Evolutionary conservation across 441 rosid species (phyloP).

Genomic region (Theobroma grandiflorum): DNA sequence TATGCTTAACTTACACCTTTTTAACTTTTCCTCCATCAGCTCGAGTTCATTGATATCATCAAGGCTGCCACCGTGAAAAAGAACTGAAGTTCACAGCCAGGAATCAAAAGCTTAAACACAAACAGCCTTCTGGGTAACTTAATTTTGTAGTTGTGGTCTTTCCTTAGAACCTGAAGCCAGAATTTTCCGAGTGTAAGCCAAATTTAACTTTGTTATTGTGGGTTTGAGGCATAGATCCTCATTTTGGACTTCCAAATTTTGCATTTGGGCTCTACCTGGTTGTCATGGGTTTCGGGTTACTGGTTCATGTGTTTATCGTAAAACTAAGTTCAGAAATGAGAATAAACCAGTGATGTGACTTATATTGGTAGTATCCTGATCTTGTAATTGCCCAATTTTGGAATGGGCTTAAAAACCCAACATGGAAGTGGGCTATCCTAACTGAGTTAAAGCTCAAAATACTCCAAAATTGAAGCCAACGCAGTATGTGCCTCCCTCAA

Average conservation of each 20-base stretch:
- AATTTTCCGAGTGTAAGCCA: not conserved
- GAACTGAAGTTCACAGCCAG: constrained; percentile 31
- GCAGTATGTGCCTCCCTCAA: no score
- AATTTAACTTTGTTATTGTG: not conserved
- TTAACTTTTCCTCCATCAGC: constrained; percentile 39
- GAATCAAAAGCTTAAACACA: not conserved
- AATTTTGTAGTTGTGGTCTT: not conserved
- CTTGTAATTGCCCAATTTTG: not conserved
- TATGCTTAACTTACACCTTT: not conserved
- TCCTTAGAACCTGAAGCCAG: not conserved
- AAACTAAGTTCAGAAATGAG: not conserved
- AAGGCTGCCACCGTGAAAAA: constrained; percentile 63
- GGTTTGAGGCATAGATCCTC: constrained; percentile 16
- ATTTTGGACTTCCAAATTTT: not conserved
- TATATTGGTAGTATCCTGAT: not conserved
- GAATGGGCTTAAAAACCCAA: not conserved
- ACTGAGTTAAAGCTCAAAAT: not conserved
- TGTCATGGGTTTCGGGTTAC: not conserved
- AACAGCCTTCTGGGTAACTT: not conserved
- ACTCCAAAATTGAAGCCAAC: no score
- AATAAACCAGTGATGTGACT: not conserved
- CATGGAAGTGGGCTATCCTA: not conserved
- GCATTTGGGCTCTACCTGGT: not conserved
- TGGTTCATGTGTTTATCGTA: not conserved
- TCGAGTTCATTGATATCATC: constrained; percentile 73